Evolutionary conservation across 805 yeast genomes (phyloP), one percentile per base, ranked within the genome.

Genomic region (Allodekkera sacchari): DNA sequence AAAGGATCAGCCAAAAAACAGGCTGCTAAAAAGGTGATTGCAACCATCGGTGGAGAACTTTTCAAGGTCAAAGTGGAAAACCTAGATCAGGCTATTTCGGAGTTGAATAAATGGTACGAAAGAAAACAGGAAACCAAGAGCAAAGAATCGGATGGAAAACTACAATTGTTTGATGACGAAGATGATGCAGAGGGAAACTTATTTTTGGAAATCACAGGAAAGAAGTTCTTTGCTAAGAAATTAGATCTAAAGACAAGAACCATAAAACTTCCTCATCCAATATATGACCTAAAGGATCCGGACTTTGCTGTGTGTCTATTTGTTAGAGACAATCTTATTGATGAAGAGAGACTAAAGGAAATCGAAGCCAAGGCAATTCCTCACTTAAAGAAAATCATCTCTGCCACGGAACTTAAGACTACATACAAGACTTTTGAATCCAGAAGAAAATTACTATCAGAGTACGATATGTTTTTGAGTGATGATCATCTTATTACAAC

Each of bases 351-450:
- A 32, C 50, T 72, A 36, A 65, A 61, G 33, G 44, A 57, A 35
- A 61, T 73, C 33, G 79, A 73, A 52, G 55, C 55, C 23, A 66
- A 59, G 22, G 45, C 60, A 14, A 59, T 72, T 20, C 68, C 71
- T 15, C 56, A 69, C 24, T 55, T 74, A 27, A 35, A 55, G 15
- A 68, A 70, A 46, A 76, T 88, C 33, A 66, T 87, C 21, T 70
- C 92, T 5, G 78, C 79, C 34, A 66, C 74, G 28, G 81, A 85
- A 44, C 66, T 92, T 41, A 84, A 84, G 55, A 83, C 87, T 21
- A 81, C 79, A 38, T 89, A 76, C 67, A 85, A 85, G 61, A 74
- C 83, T n/a, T 92, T 63, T 48, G 96, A 92, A 57, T 78, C 87
- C 37, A 77, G 87, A 55, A 77, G 96, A 54, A 78, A 76, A 40